Evolutionary conservation across 345 rosid genomes (phyloP).

Genomic region (Linum tenue): DNA sequence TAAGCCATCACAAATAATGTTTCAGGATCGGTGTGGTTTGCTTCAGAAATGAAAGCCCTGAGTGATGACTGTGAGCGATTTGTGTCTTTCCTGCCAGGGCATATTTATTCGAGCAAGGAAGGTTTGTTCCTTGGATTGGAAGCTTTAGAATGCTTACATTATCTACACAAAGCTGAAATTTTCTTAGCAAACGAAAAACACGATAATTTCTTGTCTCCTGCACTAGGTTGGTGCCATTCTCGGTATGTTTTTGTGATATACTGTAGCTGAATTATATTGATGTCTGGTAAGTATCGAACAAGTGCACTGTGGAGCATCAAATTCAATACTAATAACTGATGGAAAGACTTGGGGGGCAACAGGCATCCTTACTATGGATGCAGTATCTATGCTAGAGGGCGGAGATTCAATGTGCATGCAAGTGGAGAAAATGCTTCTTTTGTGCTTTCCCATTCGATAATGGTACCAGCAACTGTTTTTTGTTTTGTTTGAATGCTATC

Average conservation of each 20-base stretch:
- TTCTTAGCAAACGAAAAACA: neutral
- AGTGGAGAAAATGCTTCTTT: neutral
- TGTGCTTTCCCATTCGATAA: neutral
- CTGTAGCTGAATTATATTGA: neutral
- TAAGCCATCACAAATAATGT: slow-evolving; percentile 10
- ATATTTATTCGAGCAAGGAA: slow-evolving; percentile 76
- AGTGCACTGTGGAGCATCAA: neutral
- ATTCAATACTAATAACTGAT: no score
- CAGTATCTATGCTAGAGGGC: no score
- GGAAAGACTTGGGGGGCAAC: no score
- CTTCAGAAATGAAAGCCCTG: slow-evolving; percentile 91
- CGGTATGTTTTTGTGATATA: no score
- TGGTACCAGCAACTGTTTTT: neutral
- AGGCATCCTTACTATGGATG: no score
- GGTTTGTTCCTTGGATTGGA: slow-evolving; percentile 31
- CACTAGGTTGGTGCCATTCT: neutral
- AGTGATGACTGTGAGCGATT: slow-evolving; percentile 79
- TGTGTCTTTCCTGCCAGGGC: slow-evolving; percentile 63
- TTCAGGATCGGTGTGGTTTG: slow-evolving; percentile 81
- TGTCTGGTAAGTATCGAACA: neutral
- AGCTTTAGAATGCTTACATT: neutral
- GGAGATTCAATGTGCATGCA: neutral
- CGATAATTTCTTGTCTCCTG: neutral
- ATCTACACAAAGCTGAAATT: neutral
- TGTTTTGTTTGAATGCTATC: slow-evolving; percentile 16